Percentiles rank a stretch among this genome's conserved stretches.
Evolutionary conservation across 108 stramenopile species (phyloP).

Genomic region (Hondaea fermentalgiana): DNA sequence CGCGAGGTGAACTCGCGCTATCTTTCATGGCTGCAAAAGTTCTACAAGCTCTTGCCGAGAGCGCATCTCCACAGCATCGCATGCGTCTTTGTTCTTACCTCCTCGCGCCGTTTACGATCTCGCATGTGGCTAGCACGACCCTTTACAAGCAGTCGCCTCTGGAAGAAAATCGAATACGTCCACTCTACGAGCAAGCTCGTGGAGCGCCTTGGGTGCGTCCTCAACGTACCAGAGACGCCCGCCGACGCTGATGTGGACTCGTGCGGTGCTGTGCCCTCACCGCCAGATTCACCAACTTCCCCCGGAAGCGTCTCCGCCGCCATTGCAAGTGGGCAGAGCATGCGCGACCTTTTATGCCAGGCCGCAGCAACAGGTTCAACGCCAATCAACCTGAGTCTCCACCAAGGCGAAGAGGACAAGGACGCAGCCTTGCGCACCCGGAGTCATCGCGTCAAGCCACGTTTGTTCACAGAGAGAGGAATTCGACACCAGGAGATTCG

Average conservation of each 20-base stretch:
- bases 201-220: background rate
- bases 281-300: background rate
- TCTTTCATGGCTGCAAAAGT: background rate
- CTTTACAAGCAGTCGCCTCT: background rate
- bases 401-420: background rate
- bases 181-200: background rate
- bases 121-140: conserved; percentile 13
- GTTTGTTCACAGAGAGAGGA: background rate
- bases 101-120: background rate
- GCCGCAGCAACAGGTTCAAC: background rate
- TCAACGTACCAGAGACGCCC: background rate
- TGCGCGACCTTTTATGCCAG: background rate
- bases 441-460: background rate
- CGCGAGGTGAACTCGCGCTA: background rate
- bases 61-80: background rate
- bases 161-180: conserved; percentile 14
- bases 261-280: background rate
- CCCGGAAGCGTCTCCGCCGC: background rate
- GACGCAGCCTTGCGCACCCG: background rate
- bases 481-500: background rate
- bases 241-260: background rate
- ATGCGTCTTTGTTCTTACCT: background rate
- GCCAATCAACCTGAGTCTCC: too few species aligned
- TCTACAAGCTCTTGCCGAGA: background rate
- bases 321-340: background rate